phyloP scores from a whole-genome alignment of 345 rosid species.

The Gossypium longicalyx region DNA sequence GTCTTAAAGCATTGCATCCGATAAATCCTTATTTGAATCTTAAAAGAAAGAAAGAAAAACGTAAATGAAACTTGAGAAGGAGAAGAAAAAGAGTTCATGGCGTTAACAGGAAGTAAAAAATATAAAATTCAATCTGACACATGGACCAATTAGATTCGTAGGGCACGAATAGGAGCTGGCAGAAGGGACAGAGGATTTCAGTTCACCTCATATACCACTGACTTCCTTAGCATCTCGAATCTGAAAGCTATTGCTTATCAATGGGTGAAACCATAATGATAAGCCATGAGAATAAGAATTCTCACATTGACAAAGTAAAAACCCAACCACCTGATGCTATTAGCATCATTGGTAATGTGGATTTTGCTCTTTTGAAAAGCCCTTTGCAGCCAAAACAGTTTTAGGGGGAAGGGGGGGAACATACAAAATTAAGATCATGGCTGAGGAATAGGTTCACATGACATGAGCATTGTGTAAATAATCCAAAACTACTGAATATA shows the following conservation, averaged over 20 bases:
- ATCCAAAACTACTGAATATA: background rate
- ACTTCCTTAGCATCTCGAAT: slow-evolving; percentile 19
- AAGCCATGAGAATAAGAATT: background rate
- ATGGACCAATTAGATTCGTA: too few relatives aligned
- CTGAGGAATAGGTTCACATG: too few relatives aligned
- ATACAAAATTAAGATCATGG: background rate
- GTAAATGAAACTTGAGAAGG: too few relatives aligned
- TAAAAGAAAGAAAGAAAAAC: too few relatives aligned
- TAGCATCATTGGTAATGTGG: slow-evolving; percentile 10
- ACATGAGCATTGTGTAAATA: too few relatives aligned
- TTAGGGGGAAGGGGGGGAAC: background rate
- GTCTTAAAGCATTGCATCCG: too few relatives aligned
- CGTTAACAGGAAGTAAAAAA: too few relatives aligned
- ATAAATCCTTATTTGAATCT: too few relatives aligned
- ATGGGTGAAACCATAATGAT: slow-evolving; percentile 24
- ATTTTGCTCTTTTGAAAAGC: slow-evolving; percentile 21
- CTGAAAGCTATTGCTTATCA: slow-evolving; percentile 27
- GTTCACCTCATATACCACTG: background rate
- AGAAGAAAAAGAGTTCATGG: too few relatives aligned
- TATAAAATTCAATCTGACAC: too few relatives aligned
- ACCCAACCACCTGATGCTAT: slow-evolving; percentile 20
- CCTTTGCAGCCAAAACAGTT: background rate
- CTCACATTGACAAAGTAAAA: slow-evolving; percentile 15
- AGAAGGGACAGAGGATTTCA: too few relatives aligned
- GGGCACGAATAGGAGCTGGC: too few relatives aligned